Conservation (phyloP, 805 yeast species). For the Kuraishia cidri region DNA sequence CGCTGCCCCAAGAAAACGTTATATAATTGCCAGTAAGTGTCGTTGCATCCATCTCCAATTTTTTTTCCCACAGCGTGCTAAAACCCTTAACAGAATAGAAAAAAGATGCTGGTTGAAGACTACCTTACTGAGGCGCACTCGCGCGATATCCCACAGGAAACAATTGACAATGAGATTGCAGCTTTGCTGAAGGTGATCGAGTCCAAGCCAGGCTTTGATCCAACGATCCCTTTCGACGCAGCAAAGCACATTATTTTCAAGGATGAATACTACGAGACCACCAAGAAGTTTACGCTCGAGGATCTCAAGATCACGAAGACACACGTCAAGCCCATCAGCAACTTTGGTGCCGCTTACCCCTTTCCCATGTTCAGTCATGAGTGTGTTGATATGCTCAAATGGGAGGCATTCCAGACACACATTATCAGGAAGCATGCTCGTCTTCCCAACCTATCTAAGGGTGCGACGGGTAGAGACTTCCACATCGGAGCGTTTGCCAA, state of each 20-base stretch:
- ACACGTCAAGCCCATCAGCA: slow-evolving; percentile 21
- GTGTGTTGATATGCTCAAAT: slow-evolving; percentile 39
- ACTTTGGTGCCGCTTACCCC: slow-evolving; percentile 36
- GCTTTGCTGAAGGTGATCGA: slow-evolving; percentile 9
- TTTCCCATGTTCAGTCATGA: slow-evolving; percentile 45
- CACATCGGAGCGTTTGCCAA: slow-evolving; percentile 37
- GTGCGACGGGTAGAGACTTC: slow-evolving; percentile 28
- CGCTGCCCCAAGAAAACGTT: no score
- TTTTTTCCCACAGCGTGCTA: no score
- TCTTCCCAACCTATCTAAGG: slow-evolving; percentile 21
- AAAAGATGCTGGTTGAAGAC: no score
- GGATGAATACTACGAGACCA: slow-evolving; percentile 24
- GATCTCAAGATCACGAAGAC: slow-evolving; percentile 27
- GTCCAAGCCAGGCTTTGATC: slow-evolving; percentile 14
- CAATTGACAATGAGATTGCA: slow-evolving; percentile 14
- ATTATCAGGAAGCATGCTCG: slow-evolving; percentile 27
- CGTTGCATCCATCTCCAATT: no score
- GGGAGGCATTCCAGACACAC: slow-evolving; percentile 31
- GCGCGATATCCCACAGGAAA: slow-evolving; percentile 15
- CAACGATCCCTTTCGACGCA: slow-evolving; percentile 25
- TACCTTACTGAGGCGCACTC: no score
- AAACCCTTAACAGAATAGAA: no score
- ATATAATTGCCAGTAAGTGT: no score
- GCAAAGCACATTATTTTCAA: slow-evolving; percentile 25
- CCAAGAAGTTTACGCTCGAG: slow-evolving; percentile 24